Conservation (phyloP, 208 protist genomes). For the Crithidia thermophila region DNA sequence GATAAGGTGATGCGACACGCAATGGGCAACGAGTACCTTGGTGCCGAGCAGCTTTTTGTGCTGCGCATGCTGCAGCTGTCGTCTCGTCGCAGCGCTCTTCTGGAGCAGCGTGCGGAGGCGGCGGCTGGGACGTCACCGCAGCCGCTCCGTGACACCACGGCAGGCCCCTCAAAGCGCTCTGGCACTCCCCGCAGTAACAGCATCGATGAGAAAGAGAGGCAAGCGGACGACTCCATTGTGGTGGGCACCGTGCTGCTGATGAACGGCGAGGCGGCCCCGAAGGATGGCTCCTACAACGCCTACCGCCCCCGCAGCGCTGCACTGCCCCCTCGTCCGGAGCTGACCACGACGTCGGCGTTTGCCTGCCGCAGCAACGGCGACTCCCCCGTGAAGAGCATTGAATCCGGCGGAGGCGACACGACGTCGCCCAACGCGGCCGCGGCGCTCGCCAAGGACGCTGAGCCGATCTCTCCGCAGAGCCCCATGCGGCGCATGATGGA, state of each 20-base stretch:
- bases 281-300: not conserved
- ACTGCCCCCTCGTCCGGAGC: too few relatives aligned
- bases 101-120: slow-evolving; percentile 4
- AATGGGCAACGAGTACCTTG: not conserved
- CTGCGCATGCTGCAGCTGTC: slow-evolving; percentile 18
- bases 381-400: too few relatives aligned
- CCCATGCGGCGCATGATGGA: slow-evolving; percentile 22
- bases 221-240: not conserved
- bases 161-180: too few relatives aligned
- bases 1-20: not conserved
- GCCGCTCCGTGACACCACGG: too few relatives aligned
- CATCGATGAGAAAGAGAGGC: not conserved
- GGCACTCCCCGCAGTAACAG: too few relatives aligned
- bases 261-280: not conserved
- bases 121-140: not conserved
- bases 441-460: not conserved
- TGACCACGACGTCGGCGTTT: too few relatives aligned
- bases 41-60: slow-evolving; percentile 13
- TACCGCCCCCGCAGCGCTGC: not conserved
- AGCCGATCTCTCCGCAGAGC: not conserved
- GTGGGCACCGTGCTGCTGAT: not conserved
- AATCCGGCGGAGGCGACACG: too few relatives aligned
- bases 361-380: too few relatives aligned
- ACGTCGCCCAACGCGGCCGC: too few relatives aligned
- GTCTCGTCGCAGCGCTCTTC: not conserved